A percentile compares a stretch with the other conserved stretches of the same genome.
phyloP scores from a whole-genome alignment of 2,329 filamentous ascomycete species.

The Sclerotinia borealis region DNA sequence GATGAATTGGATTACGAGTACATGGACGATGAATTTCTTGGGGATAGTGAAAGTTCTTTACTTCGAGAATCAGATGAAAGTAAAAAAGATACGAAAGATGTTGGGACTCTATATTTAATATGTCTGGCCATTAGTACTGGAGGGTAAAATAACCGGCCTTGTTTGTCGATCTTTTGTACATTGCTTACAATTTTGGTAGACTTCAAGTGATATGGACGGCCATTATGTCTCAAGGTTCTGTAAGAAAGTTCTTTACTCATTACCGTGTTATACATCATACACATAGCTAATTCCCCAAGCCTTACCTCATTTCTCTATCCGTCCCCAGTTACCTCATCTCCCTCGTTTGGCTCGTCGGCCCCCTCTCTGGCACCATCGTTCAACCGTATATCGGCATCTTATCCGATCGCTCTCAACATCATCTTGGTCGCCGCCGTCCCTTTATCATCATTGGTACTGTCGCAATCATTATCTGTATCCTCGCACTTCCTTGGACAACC shows the following conservation, averaged over 20 bases:
- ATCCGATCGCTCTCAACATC: constrained; percentile 43
- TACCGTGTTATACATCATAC: not conserved
- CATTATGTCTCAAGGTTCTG: constrained; percentile 14
- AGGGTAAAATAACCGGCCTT: not conserved
- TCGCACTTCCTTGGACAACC: constrained; percentile 44
- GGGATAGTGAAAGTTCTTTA: not conserved
- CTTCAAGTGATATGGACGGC: constrained; percentile 15
- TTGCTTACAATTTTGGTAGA: constrained; percentile 1
- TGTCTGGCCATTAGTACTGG: constrained; percentile 11
- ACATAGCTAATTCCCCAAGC: constrained; percentile 4
- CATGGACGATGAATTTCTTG: not conserved
- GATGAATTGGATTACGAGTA: not conserved
- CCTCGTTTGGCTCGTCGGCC: constrained; percentile 50
- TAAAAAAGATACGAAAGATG: not conserved
- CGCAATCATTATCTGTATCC: constrained; percentile 43
- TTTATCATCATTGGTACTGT: constrained; percentile 46
- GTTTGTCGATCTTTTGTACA: not conserved
- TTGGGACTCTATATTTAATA: not conserved
- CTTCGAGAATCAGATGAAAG: not conserved
- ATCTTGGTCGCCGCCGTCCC: constrained; percentile 41
- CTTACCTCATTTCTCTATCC: constrained; percentile 39
- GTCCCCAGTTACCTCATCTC: constrained; percentile 46
- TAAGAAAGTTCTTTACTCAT: not conserved
- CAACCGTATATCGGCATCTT: constrained; percentile 49
- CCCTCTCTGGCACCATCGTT: constrained; percentile 45